Percentiles rank a stretch among this genome's conserved stretches.
Evolutionary conservation across 2,329 filamentous ascomycete genomes (phyloP).

Genomic region (Trichoderma brevicompactum): DNA sequence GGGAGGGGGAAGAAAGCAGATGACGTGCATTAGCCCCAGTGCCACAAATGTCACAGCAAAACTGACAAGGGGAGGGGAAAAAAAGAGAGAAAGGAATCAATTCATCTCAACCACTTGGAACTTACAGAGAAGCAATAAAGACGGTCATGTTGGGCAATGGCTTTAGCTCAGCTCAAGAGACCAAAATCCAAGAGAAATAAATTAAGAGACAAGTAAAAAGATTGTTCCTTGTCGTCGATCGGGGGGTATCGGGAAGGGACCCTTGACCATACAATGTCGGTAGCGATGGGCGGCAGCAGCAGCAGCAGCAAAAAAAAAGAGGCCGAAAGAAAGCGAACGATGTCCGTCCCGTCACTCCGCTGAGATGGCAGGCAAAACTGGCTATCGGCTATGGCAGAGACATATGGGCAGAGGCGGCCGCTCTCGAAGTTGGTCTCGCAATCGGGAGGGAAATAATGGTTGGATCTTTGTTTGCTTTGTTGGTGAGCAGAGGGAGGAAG

Average conservation of each 20-base stretch:
- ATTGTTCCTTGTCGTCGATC: background rate
- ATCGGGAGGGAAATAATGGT: background rate
- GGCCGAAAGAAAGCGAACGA: constrained; percentile 21
- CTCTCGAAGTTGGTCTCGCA: constrained; percentile 10
- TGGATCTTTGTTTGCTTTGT: constrained; percentile 5
- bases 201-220: background rate
- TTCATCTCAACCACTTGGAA: constrained; percentile 17
- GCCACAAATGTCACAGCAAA: constrained; percentile 7
- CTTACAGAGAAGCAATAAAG: constrained; percentile 49
- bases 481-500: background rate
- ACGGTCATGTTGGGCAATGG: constrained; percentile 45
- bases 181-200: background rate
- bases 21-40: constrained; percentile 24
- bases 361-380: constrained; percentile 11
- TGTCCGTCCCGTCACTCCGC: constrained; percentile 10
- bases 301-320: constrained; percentile 1
- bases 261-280: constrained; percentile 1
- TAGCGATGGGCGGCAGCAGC: background rate
- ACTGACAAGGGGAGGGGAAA: background rate
- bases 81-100: background rate
- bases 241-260: background rate
- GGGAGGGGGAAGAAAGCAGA: background rate
- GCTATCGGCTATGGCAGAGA: constrained; percentile 21
- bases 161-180: background rate
- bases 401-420: constrained; percentile 11